Percentiles rank a stretch among this genome's conserved stretches.
These are phyloP conservation scores for Waltergamsia citrina DNA, from an alignment of 2,329 filamentous ascomycete genomes.

Conservation along the genomic window DNA sequence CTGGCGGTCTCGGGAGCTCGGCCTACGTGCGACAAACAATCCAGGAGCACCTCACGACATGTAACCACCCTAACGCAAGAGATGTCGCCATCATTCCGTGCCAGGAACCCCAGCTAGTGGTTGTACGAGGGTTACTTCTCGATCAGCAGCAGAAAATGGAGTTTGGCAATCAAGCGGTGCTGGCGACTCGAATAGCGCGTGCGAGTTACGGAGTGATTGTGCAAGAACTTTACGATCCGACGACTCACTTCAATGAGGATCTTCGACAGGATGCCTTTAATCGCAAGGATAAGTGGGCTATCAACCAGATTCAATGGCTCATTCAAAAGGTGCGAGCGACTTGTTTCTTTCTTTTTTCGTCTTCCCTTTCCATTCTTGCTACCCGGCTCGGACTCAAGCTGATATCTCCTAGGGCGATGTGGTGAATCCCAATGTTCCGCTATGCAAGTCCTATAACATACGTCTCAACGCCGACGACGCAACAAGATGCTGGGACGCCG, in stretches of 20 bases:
- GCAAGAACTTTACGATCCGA: conserved; percentile 23
- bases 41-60: conserved; percentile 21
- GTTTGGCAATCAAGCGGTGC: conserved; percentile 26
- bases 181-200: conserved; percentile 29
- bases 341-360: no score
- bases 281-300: conserved; percentile 23
- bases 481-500: conserved; percentile 24
- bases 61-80: conserved; percentile 23
- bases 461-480: conserved; percentile 19
- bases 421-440: conserved; percentile 21
- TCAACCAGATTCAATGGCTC: conserved; percentile 31
- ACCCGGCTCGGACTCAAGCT: no score
- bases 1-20: conserved; percentile 34
- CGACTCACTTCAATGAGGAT: conserved; percentile 23
- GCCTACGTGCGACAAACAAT: conserved; percentile 33
- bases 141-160: conserved; percentile 39
- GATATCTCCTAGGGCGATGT: conserved; percentile 23
- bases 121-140: conserved; percentile 41
- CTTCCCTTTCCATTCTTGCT: no score
- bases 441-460: conserved; percentile 24
- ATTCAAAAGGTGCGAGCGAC: conserved; percentile 27
- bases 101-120: conserved; percentile 43
- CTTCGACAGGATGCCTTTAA: conserved; percentile 21
- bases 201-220: conserved; percentile 32
- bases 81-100: conserved; percentile 29